phyloP scores from a whole-genome alignment of 2,329 filamentous ascomycete genomes.

The Fusarium sp. region DNA sequence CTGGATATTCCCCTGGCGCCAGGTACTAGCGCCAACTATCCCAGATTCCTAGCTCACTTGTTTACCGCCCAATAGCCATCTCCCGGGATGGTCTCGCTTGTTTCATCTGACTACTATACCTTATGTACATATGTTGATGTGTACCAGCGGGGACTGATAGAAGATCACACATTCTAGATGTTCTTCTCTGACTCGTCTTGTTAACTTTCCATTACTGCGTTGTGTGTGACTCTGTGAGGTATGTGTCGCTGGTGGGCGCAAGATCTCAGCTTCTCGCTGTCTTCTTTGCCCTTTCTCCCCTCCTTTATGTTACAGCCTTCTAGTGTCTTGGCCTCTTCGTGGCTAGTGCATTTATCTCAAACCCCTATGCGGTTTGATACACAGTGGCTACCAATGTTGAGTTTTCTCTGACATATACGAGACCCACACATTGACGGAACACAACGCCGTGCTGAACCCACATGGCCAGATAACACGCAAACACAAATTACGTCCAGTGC shows the following conservation, averaged over 20 bases:
- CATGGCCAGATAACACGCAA: neutral
- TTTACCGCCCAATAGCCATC: conserved; percentile 24
- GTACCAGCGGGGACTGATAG: conserved; percentile 13
- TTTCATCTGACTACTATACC: conserved; percentile 26
- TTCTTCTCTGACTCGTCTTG: conserved; percentile 1
- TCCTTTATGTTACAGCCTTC: neutral
- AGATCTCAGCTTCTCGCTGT: neutral
- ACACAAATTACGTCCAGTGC: neutral
- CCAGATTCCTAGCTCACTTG: neutral
- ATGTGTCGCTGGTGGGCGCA: too few relatives aligned
- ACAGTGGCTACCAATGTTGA: neutral
- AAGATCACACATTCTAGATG: conserved; percentile 19
- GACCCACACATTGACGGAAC: conserved; percentile 8
- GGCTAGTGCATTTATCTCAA: conserved; percentile 1
- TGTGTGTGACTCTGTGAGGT: neutral
- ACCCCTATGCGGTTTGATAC: conserved; percentile 2
- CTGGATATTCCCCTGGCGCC: conserved; percentile 24
- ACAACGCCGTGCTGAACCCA: neutral
- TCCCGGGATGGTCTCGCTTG: conserved; percentile 21
- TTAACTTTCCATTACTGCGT: neutral
- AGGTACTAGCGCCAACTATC: conserved; percentile 24
- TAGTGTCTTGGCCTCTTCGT: neutral
- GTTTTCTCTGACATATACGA: conserved; percentile 13
- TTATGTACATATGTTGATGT: neutral
- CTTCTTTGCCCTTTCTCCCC: conserved; percentile 1